Evolutionary conservation across 176 grass and related monocot species (phyloP), one percentile per base, ranked within the genome.

Genomic region (Ensete glaucum): DNA sequence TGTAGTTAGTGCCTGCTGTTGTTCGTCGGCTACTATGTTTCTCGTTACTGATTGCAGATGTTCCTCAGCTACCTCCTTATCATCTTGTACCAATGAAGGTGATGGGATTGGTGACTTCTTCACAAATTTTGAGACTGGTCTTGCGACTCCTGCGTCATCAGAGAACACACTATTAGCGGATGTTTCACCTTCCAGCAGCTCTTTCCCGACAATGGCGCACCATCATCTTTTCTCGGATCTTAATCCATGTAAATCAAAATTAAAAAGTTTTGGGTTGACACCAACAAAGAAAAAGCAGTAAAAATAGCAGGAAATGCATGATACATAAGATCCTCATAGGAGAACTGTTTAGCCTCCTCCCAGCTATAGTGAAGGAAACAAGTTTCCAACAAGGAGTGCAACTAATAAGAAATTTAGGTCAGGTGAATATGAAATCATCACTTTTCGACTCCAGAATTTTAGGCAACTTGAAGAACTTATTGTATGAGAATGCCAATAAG

Each of bases 91-190:
- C n/a, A 25, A 50, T 24, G 64, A 27, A 52, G 19, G 19, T 62
- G 52, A 27, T 11, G 72, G 80, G 29, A 82, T 76, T 15, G 80
- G 80, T 21, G 80, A 82, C 26, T 12, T 82, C 34, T 76, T 74
- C 24, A 70, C 73, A 25, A 82, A 82, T 25, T 69, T 76, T 51
- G 80, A 76, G n/a, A 25, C 52, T 11, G 73, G 80, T n/a, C 80
- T 82, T 34, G 80, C 2, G 9, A 59, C 26, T 69, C 70, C 70
- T 19, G 54, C n/a, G 20, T 70, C 53, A 50, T 0, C 53, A 60
- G 25, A 29, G 13, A 9, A n/a, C 16, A 9, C 25, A 58, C 10
- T 16, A 71, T 79, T 11, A 8, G 48, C 15, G 15, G 53, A 19
- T 58, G 64, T 12, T 79, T 43, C 65, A 49, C 20, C 77, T 54